Base-by-base conservation (phyloP, 441 rosid genomes). In the Gossypium davidsonii region DNA sequence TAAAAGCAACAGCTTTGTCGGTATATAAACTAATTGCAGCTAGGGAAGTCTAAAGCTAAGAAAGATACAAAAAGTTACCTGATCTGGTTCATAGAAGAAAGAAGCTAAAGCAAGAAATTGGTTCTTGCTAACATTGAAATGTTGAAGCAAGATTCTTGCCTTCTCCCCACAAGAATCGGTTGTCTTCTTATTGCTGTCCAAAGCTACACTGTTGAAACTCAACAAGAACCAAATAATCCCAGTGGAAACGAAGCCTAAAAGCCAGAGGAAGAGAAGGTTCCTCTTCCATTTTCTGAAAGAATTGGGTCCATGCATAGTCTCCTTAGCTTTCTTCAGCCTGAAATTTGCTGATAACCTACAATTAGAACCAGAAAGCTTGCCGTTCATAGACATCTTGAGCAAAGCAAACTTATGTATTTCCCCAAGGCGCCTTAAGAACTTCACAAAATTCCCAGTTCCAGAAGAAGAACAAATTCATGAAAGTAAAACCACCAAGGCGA, bases 61-160 rank as follows among this genome's bases (percentile, higher is more conserved):
- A 51, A 61, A 63, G 64, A 76, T 23, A 23, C 57, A 26, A 62
- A 67, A 59, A 21, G 11, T 77, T 67, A 91, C 97, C 98, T 91
- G 90, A 79, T 91, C 89, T 72, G 92, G 89, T 77, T 85, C 90
- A 48, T 81, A 79, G 81, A 91, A 87, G 44, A 86, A 74, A 73
- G 93, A 83, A 78, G 83, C 86, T 74, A 85, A 80, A 73, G 76
- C 83, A 75, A 75, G 80, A 78, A 85, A 78, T 72, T 83, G 88
- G 79, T 76, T 82, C 73, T 63, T 76, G 79, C 89, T 88, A 51
- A 87, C 80, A 71, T 90, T 90, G 79, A 78, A 82, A 76, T 84
- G 82, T 76, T 74, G 82, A 51, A 75, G 73, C 61, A 78, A 79
- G 73, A 83, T 76, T 71, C 71, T 76, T 69, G 77, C 85, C 72